Evolutionary conservation across 306 rosid species (phyloP).

Genomic region (Alnus rubra): DNA sequence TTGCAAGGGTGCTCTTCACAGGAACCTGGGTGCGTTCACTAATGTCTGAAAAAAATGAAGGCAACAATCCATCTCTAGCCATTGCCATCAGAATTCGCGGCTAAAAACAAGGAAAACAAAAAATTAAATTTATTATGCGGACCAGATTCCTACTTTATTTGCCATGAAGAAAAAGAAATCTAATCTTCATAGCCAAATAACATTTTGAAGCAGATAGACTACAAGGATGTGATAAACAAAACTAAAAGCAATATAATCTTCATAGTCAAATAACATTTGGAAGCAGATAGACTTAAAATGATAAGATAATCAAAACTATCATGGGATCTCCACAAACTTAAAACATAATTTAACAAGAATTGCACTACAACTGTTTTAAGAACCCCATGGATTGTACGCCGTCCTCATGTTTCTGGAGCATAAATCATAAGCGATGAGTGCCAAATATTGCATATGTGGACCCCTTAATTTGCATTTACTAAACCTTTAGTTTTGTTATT

Average conservation of each 20-base stretch:
- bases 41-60: constrained; percentile 54
- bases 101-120: constrained; percentile 35
- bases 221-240: neutral
- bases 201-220: neutral
- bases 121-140: constrained; percentile 20
- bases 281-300: neutral
- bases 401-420: neutral
- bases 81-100: constrained; percentile 67
- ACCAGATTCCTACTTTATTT: constrained; percentile 10
- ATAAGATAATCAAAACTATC: neutral
- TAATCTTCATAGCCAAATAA: neutral
- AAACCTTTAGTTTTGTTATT: too few species aligned
- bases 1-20: constrained; percentile 50
- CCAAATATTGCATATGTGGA: too few species aligned
- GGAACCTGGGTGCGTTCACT: constrained; percentile 41
- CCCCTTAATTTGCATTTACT: too few species aligned
- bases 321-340: neutral
- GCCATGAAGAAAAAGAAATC: neutral
- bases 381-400: neutral
- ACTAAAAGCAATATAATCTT: neutral
- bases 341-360: neutral
- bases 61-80: constrained; percentile 65
- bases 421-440: neutral
- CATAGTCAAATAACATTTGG: neutral
- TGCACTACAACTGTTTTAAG: neutral